Conservation (phyloP, 345 rosid species). For the Lepidium africanum region DNA sequence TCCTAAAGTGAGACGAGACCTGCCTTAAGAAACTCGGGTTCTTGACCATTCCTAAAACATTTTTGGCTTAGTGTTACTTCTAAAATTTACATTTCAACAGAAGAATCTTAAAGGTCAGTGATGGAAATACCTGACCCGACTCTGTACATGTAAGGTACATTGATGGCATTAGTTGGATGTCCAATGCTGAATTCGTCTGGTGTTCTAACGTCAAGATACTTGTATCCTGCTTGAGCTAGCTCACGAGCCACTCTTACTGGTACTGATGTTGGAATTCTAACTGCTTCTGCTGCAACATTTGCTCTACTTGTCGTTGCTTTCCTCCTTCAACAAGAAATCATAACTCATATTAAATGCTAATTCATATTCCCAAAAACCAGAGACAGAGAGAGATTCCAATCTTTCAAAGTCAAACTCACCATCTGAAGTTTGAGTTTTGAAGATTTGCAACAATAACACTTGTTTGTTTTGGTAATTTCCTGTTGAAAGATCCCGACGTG, state of each 20-base stretch:
- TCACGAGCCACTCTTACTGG: constrained; percentile 86
- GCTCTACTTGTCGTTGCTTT: constrained; percentile 14
- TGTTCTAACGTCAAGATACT: constrained; percentile 68
- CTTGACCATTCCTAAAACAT: constrained; percentile 53
- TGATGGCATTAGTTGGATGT: constrained; percentile 69
- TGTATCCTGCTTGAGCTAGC: constrained; percentile 80
- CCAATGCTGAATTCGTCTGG: constrained; percentile 77
- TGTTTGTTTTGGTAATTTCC: constrained; percentile 3
- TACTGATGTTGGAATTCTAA: constrained; percentile 63
- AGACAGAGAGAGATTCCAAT: background rate
- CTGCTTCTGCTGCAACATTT: constrained; percentile 33
- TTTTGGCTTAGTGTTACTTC: background rate
- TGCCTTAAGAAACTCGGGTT: constrained; percentile 56
- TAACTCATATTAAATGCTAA: background rate
- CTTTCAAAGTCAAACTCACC: background rate
- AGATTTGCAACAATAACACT: background rate
- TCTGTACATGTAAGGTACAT: constrained; percentile 77
- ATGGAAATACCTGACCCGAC: constrained; percentile 63
- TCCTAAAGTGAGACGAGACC: constrained; percentile 49
- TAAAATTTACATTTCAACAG: background rate
- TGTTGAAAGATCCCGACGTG: background rate
- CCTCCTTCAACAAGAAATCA: constrained; percentile 3
- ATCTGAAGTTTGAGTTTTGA: constrained; percentile 23
- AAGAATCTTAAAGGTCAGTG: background rate
- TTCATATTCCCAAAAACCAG: background rate